These are phyloP conservation scores for Chenopodium quinoa DNA, from an alignment of 148 eudicot genomes.

Conservation along the genomic window DNA sequence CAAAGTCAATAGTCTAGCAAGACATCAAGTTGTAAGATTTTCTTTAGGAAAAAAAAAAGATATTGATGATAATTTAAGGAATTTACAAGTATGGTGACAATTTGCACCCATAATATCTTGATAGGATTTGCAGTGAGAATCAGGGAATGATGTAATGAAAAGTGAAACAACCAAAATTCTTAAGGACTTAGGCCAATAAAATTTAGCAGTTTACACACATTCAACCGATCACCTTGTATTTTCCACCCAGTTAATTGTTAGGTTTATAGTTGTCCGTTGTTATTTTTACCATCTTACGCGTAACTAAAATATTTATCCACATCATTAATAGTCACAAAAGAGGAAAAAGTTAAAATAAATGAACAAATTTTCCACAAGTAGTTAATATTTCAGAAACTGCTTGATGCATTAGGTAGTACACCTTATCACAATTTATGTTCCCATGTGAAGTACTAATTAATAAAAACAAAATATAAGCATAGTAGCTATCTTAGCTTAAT, in stretches of 20 bases:
- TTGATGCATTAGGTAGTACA: constrained; percentile 3
- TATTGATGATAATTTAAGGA: too few relatives aligned
- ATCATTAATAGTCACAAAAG: neutral
- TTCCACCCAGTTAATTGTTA: too few relatives aligned
- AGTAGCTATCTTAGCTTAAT: neutral
- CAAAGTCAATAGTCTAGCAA: too few relatives aligned
- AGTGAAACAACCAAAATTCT: neutral
- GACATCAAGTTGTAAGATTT: too few relatives aligned
- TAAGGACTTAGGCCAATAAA: neutral
- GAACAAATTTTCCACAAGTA: neutral
- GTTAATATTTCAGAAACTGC: neutral
- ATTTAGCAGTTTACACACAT: neutral
- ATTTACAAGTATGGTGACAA: neutral
- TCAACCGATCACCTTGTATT: too few relatives aligned
- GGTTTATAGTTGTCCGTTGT: too few relatives aligned
- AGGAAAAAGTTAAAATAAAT: neutral
- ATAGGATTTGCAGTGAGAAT: neutral
- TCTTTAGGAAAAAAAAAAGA: too few relatives aligned
- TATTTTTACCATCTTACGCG: neutral
- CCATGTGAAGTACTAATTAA: constrained; percentile 20
- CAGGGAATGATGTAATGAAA: neutral
- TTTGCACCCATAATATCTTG: neutral
- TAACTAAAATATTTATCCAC: too few relatives aligned
- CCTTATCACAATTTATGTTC: constrained; percentile 23
- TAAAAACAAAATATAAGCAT: neutral